phyloP scores from a whole-genome alignment of 768 basidiomycete genomes.

The Lactifluus piperatus region DNA sequence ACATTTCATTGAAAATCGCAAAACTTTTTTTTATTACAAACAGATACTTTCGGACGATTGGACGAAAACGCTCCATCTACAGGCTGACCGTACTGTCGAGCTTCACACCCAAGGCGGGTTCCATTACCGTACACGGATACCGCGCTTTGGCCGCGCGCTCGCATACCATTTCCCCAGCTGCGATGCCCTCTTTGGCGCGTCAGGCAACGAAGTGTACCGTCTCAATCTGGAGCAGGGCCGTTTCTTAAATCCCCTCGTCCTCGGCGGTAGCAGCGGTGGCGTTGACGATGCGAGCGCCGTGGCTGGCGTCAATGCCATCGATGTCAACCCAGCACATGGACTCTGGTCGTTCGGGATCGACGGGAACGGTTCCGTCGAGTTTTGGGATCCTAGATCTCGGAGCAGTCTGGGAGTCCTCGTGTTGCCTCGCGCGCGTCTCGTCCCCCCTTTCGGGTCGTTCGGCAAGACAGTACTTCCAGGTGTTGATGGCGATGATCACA shows the following conservation, averaged over 20 bases:
- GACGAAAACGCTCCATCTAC: constrained; percentile 97
- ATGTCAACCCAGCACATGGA: constrained; percentile 90
- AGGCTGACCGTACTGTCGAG: constrained; percentile 90
- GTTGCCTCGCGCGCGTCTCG: constrained; percentile 47
- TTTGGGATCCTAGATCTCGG: constrained; percentile 92
- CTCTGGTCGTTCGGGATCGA: constrained; percentile 86
- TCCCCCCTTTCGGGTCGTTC: constrained; percentile 34
- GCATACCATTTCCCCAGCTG: constrained; percentile 94
- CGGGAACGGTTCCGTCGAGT: constrained; percentile 79
- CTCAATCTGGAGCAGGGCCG: constrained; percentile 94
- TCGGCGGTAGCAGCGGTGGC: no score
- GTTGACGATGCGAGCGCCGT: constrained; percentile 46
- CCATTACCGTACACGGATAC: constrained; percentile 90
- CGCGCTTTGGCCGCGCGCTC: constrained; percentile 84
- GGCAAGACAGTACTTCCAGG: constrained; percentile 30
- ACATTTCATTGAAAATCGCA: neutral
- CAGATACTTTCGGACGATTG: constrained; percentile 96
- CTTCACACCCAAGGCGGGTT: constrained; percentile 91
- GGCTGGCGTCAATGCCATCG: constrained; percentile 80
- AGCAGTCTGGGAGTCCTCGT: constrained; percentile 59
- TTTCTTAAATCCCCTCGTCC: constrained; percentile 73
- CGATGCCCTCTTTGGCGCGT: constrained; percentile 77
- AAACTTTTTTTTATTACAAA: neutral
- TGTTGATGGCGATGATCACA: constrained; percentile 28
- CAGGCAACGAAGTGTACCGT: constrained; percentile 83